A percentile compares a stretch with the other conserved stretches of the same genome.
These are phyloP conservation scores for Colletotrichum kahawae DNA, from an alignment of 2,329 filamentous ascomycete species.

Conservation along the genomic window DNA sequence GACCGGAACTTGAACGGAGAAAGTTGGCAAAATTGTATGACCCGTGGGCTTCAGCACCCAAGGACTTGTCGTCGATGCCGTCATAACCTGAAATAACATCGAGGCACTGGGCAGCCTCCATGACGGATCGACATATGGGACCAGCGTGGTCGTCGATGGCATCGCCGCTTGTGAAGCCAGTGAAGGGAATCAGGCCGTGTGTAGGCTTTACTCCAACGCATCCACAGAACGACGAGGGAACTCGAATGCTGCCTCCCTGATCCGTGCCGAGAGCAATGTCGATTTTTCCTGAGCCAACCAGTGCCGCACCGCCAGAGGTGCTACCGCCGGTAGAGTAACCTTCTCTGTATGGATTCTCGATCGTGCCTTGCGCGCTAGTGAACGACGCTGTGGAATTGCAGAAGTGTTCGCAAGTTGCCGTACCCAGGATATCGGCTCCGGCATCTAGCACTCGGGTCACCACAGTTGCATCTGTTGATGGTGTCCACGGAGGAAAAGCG, in stretches of 20 bases:
- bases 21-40: slow-evolving; percentile 30
- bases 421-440: slow-evolving; percentile 55
- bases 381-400: slow-evolving; percentile 54
- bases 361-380: slow-evolving; percentile 48
- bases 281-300: slow-evolving; percentile 47
- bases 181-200: slow-evolving; percentile 55
- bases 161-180: slow-evolving; percentile 52
- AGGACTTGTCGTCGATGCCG: slow-evolving; percentile 49
- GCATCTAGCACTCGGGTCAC: slow-evolving; percentile 55
- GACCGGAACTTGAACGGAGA: slow-evolving; percentile 21
- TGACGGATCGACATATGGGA: slow-evolving; percentile 43
- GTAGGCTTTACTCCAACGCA: slow-evolving; percentile 57
- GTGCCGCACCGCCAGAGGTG: slow-evolving; percentile 50
- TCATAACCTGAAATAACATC: slow-evolving; percentile 53
- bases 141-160: slow-evolving; percentile 56
- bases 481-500: slow-evolving; percentile 53
- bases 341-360: slow-evolving; percentile 48
- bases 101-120: slow-evolving; percentile 45
- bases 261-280: slow-evolving; percentile 54
- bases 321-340: slow-evolving; percentile 56
- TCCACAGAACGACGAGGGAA: slow-evolving; percentile 45
- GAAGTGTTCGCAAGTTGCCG: slow-evolving; percentile 58
- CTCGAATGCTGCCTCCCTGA: slow-evolving; percentile 51
- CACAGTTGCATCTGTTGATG: slow-evolving; percentile 57
- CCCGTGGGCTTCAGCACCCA: slow-evolving; percentile 34